Conservation (phyloP, 2,329 filamentous ascomycete species). For the Penicillium digitatum region DNA sequence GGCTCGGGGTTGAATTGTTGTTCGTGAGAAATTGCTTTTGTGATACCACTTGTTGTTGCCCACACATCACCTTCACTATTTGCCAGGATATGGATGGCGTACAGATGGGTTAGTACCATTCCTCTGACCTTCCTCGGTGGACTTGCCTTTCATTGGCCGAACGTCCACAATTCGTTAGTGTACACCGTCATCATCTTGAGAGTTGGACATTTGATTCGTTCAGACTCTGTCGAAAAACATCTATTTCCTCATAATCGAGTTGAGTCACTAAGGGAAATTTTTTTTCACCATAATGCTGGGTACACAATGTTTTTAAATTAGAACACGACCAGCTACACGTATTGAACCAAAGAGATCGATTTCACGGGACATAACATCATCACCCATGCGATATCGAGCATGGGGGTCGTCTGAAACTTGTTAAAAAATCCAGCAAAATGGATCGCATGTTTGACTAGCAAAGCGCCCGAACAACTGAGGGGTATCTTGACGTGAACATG, state of each 20-base stretch:
- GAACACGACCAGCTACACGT: background rate
- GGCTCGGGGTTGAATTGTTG: background rate
- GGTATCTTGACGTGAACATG: constrained; percentile 14
- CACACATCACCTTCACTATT: constrained; percentile 7
- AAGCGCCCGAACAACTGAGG: background rate
- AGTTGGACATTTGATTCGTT: background rate
- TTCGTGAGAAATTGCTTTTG: background rate
- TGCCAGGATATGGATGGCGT: background rate
- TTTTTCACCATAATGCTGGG: background rate
- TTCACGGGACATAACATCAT: constrained; percentile 2
- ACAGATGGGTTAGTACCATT: background rate
- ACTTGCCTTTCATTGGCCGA: background rate
- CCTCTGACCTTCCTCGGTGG: background rate
- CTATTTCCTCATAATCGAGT: constrained; percentile 1
- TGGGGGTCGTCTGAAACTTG: background rate
- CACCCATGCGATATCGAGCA: background rate
- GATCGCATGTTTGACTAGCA: background rate
- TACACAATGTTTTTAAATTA: background rate
- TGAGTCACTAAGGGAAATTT: background rate
- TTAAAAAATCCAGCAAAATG: background rate
- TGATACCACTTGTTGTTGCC: constrained; percentile 8
- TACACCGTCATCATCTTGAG: constrained; percentile 1
- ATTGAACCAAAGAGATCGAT: background rate
- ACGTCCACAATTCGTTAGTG: background rate
- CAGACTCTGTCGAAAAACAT: background rate